These are phyloP conservation scores for Trichoderma sp. DNA, from an alignment of 2,329 filamentous ascomycete genomes.

Conservation along the genomic window DNA sequence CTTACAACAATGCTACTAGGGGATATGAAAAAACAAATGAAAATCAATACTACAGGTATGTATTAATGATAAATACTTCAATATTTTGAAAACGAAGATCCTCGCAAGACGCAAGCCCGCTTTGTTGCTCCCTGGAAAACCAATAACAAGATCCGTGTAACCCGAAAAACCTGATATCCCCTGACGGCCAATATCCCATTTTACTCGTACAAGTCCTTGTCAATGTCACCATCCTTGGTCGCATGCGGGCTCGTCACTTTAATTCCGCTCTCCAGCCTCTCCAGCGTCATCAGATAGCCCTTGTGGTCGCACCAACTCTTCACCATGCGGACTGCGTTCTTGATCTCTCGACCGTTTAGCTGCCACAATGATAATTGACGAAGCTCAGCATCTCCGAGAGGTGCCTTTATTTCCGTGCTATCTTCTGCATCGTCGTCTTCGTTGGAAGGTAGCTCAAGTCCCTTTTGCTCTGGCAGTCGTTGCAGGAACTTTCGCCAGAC, in stretches of 20 bases:
- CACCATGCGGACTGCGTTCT: conserved; percentile 50
- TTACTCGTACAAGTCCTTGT: conserved; percentile 33
- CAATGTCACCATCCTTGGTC: conserved; percentile 36
- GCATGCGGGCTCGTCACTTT: conserved; percentile 47
- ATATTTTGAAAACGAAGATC: neutral
- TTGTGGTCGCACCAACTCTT: conserved; percentile 48
- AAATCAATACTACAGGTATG: neutral
- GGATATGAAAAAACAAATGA: neutral
- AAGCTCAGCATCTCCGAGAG: conserved; percentile 39
- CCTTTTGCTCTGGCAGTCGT: conserved; percentile 32
- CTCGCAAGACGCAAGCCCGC: neutral
- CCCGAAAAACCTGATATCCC: neutral
- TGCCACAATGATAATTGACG: conserved; percentile 42
- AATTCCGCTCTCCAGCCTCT: conserved; percentile 47
- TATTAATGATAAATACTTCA: neutral
- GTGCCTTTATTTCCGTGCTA: neutral
- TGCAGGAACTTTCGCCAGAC: conserved; percentile 51
- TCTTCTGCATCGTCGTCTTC: conserved; percentile 9
- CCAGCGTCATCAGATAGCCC: conserved; percentile 43
- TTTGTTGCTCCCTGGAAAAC: neutral
- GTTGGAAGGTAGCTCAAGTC: neutral
- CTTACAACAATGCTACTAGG: no score
- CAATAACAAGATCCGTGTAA: neutral
- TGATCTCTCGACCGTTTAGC: conserved; percentile 50
- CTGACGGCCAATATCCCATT: neutral